phyloP scores from a whole-genome alignment of 768 basidiomycete genomes.

The Mrakia frigida region DNA sequence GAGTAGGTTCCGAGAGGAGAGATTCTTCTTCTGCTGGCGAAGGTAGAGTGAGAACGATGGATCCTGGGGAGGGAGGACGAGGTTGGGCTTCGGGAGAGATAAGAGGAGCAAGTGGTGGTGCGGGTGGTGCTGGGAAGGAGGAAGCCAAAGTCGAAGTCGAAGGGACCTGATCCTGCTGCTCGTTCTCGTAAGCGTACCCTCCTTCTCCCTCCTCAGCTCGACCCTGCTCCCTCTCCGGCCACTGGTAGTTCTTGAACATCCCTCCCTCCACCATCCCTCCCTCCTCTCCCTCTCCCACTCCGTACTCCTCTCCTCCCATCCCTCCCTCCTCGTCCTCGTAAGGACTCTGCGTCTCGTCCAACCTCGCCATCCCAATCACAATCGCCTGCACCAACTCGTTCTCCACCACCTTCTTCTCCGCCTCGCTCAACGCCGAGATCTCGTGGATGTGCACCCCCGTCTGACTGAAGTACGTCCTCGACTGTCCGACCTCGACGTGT shows the following conservation, averaged over 20 bases:
- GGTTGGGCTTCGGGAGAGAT: slow-evolving; percentile 50
- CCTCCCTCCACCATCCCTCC: slow-evolving; percentile 12
- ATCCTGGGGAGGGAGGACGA: not conserved
- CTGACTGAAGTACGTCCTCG: slow-evolving; percentile 38
- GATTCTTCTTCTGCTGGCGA: not conserved
- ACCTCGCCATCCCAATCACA: slow-evolving; percentile 78
- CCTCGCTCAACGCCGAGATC: slow-evolving; percentile 35
- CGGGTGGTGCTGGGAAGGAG: not conserved
- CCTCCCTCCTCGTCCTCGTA: slow-evolving; percentile 39
- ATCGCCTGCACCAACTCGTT: slow-evolving; percentile 78
- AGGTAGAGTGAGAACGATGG: slow-evolving; percentile 3
- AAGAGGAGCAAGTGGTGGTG: not conserved
- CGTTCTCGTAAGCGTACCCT: slow-evolving; percentile 38
- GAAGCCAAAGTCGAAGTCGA: not conserved
- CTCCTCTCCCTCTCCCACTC: slow-evolving; percentile 31
- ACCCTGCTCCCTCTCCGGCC: slow-evolving; percentile 31
- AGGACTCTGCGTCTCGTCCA: slow-evolving; percentile 48
- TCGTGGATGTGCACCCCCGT: slow-evolving; percentile 43
- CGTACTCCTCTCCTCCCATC: slow-evolving; percentile 42
- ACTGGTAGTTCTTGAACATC: not conserved
- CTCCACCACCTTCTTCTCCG: slow-evolving; percentile 64
- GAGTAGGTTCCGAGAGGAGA: not conserved
- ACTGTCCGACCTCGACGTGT: slow-evolving; percentile 42
- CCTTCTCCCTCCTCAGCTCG: slow-evolving; percentile 34
- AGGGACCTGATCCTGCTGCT: not conserved